Evolutionary conservation across 1,284 basidiomycete genomes (phyloP), one percentile per base, ranked within the genome.

Genomic region (Athelia sp.): DNA sequence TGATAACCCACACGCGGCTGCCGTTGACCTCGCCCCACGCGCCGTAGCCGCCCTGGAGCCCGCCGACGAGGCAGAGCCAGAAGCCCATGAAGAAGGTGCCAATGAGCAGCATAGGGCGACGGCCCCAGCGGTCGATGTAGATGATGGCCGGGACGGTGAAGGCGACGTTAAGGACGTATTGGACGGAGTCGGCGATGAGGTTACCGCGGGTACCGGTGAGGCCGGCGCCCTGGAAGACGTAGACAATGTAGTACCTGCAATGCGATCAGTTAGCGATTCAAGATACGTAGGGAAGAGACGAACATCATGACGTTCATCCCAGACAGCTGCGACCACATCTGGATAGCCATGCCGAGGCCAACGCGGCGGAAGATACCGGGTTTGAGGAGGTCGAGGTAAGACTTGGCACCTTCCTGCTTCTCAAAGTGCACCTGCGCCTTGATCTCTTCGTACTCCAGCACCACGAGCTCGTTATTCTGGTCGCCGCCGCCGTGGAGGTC

Each of bases 391-490:
- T 90, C 87, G 17, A 74, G 50, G 61, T 81, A 89, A 0, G 80
- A 82, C 62, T 85, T 87, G 23, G 84, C 84, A 17, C 86, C 87
- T 60, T 87, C 77, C 0, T 70, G 78, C 23, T 76, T 75, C 65
- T 93, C 91, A 56, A 81, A 81, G 49, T 72, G 56, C 15, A 70
- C 84, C 56, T 91, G 85, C 48, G 82, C 74, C 62, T 77, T 82
- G 65, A 93, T 93, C 67, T 93, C 88, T 55, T 82, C 78, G 58
- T 74, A 90, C 63, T 93, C 91, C 53, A 91, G 79, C 38, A 79
- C 70, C 24, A 93, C 90, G 17, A 93, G 75, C 35, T 81, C 77
- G 56, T 84, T 72, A 24, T 73, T 65, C 34, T 63, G 67, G 61
- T 92, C 73, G 22, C 90, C 90, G 35, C 73, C 69, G 44, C 87